Evolutionary conservation across 2,329 filamentous ascomycete species (phyloP).

Genomic region (Phialophora expanda): DNA sequence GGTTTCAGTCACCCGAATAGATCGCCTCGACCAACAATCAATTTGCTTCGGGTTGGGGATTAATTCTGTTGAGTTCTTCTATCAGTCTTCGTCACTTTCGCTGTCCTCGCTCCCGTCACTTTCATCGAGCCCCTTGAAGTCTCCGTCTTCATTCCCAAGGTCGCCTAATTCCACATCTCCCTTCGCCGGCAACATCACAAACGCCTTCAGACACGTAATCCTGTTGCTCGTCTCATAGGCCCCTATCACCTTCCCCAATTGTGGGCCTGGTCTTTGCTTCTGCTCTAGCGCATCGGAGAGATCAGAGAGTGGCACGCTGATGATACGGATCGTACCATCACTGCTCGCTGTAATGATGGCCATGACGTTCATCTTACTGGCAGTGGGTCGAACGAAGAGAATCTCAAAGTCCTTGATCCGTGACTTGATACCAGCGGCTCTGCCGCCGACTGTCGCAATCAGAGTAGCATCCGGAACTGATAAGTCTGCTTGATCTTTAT

Average conservation of each 20-base stretch:
- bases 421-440: slow-evolving; percentile 66
- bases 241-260: slow-evolving; percentile 72
- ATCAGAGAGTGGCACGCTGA: slow-evolving; percentile 60
- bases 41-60: background rate
- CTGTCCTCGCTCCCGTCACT: slow-evolving; percentile 36
- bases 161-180: slow-evolving; percentile 41
- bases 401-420: slow-evolving; percentile 90
- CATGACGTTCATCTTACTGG: slow-evolving; percentile 44
- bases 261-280: slow-evolving; percentile 38
- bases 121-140: slow-evolving; percentile 34
- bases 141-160: slow-evolving; percentile 18
- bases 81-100: slow-evolving; percentile 40
- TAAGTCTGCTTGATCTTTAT: slow-evolving; percentile 53
- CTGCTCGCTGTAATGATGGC: slow-evolving; percentile 78
- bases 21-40: background rate
- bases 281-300: slow-evolving; percentile 36
- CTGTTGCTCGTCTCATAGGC: slow-evolving; percentile 84
- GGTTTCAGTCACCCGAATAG: background rate
- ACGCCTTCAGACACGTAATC: slow-evolving; percentile 86
- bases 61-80: background rate
- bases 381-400: slow-evolving; percentile 52
- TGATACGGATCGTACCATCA: slow-evolving; percentile 82
- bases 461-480: slow-evolving; percentile 65
- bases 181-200: slow-evolving; percentile 76
- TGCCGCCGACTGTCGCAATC: slow-evolving; percentile 79